Conservation (phyloP, 148 eudicot species). For the Diospyros lotus region DNA sequence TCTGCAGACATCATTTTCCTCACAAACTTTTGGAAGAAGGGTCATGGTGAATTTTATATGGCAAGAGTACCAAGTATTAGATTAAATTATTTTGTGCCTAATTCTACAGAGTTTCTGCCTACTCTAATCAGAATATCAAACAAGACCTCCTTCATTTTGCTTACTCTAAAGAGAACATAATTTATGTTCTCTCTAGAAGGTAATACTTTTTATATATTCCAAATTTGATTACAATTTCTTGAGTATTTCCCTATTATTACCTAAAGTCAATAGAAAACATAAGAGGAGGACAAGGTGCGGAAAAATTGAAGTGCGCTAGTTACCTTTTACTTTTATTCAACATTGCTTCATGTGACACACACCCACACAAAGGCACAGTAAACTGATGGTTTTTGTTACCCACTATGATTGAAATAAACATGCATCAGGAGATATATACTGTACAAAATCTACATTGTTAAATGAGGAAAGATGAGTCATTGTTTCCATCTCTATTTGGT, state of each 20-base stretch:
- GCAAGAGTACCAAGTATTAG: background rate
- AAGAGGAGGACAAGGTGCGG: background rate
- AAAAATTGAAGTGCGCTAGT: background rate
- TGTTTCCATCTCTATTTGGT: constrained; percentile 6
- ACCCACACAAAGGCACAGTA: background rate
- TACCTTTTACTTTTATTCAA: constrained; percentile 2
- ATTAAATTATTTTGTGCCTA: background rate
- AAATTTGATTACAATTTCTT: background rate
- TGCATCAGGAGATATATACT: background rate
- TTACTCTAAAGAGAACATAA: background rate
- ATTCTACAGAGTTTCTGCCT: background rate
- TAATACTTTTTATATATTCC: background rate
- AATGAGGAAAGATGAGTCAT: background rate
- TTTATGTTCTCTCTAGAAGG: background rate
- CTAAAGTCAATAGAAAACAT: background rate
- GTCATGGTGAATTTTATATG: background rate
- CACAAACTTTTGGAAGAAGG: background rate
- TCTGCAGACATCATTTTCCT: background rate
- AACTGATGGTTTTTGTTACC: background rate
- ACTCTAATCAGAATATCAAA: background rate
- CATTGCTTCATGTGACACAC: background rate
- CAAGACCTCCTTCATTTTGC: background rate
- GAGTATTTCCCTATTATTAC: background rate
- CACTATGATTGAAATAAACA: background rate
- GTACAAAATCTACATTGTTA: background rate